phyloP scores from a whole-genome alignment of 805 yeast genomes.

The Suhomyces canberraensis region DNA sequence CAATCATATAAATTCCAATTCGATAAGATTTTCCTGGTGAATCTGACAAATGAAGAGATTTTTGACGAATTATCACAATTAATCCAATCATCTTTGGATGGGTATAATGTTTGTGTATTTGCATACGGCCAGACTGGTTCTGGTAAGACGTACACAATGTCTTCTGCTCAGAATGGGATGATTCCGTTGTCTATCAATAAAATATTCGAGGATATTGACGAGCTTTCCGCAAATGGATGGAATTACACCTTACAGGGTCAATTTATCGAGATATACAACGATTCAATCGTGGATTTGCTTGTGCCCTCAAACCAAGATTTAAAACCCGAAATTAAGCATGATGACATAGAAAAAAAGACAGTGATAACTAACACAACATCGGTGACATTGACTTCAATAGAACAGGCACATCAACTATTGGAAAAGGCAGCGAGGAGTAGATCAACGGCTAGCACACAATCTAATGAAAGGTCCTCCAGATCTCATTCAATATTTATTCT shows the following conservation, averaged over 20 bases:
- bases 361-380: constrained; percentile 57
- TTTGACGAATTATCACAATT: constrained; percentile 85
- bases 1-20: constrained; percentile 51
- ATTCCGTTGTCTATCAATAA: constrained; percentile 72
- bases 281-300: constrained; percentile 68
- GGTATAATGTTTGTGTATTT: constrained; percentile 86
- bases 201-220: constrained; percentile 57
- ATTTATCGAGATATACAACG: constrained; percentile 88
- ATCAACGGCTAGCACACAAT: constrained; percentile 75
- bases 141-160: constrained; percentile 93
- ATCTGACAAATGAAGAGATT: constrained; percentile 54
- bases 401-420: constrained; percentile 50
- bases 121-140: constrained; percentile 96
- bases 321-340: constrained; percentile 73
- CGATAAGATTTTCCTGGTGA: constrained; percentile 69
- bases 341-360: constrained; percentile 51
- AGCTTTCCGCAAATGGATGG: constrained; percentile 58
- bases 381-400: constrained; percentile 42
- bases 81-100: constrained; percentile 76
- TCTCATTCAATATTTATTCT: constrained; percentile 84
- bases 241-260: constrained; percentile 61
- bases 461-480: constrained; percentile 84
- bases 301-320: constrained; percentile 15
- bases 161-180: constrained; percentile 66
- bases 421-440: constrained; percentile 57